phyloP scores from a whole-genome alignment of 179 eudicot species.

The Beta lomatogona region DNA sequence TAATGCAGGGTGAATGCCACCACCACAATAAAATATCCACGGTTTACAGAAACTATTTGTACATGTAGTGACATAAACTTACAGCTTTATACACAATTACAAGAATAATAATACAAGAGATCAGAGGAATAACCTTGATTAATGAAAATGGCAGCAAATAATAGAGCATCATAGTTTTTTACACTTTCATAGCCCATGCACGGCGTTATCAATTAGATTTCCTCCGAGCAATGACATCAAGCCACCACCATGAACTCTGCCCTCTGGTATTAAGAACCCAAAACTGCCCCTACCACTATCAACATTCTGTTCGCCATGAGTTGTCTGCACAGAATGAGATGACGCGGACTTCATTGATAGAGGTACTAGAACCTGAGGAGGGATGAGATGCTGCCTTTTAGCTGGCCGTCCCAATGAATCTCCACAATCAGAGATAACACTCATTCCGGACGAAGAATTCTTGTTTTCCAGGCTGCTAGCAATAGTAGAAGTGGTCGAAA shows the following conservation, averaged over 20 bases:
- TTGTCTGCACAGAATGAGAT: slow-evolving; percentile 31
- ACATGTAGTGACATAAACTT: slow-evolving; percentile 19
- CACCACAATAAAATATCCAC: slow-evolving; percentile 16
- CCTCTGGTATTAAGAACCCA: slow-evolving; percentile 53
- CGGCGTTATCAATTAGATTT: slow-evolving; percentile 41
- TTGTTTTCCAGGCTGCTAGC: slow-evolving; percentile 43
- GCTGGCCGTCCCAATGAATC: slow-evolving; percentile 45
- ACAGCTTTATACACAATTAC: slow-evolving; percentile 40
- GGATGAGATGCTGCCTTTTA: slow-evolving; percentile 52
- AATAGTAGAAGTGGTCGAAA: slow-evolving; percentile 36
- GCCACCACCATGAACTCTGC: slow-evolving; percentile 83
- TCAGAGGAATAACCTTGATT: slow-evolving; percentile 5
- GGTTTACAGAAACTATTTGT: slow-evolving; percentile 27
- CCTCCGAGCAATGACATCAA: slow-evolving; percentile 68
- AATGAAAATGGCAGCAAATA: slow-evolving; percentile 7
- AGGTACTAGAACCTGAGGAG: slow-evolving; percentile 77
- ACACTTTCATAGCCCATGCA: slow-evolving; percentile 41
- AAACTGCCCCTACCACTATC: slow-evolving; percentile 29
- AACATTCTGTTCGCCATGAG: slow-evolving; percentile 29
- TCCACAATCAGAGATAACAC: slow-evolving; percentile 53
- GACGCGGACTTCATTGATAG: slow-evolving; percentile 67
- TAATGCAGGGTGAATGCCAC: slow-evolving; percentile 22
- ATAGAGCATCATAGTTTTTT: neutral
- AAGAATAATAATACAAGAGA: slow-evolving; percentile 17
- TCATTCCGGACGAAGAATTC: slow-evolving; percentile 44